phyloP scores from a whole-genome alignment of 2,329 filamentous ascomycete species.

The Venturiaceae sp. region DNA sequence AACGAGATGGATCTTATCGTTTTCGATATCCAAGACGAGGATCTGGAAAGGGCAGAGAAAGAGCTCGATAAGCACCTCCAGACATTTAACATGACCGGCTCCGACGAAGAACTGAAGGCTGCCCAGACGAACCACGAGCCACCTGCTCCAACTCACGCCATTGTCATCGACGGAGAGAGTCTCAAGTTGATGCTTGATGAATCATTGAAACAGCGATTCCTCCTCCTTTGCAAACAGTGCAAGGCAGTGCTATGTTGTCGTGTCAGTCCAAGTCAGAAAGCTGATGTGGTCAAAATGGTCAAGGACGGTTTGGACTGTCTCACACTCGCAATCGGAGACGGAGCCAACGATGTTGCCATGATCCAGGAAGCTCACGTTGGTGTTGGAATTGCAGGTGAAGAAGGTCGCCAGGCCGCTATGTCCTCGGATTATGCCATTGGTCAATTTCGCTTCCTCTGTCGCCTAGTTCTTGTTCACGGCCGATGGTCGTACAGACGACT shows the following conservation, averaged over 20 bases:
- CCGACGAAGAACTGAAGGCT: slow-evolving; percentile 70
- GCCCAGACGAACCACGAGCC: slow-evolving; percentile 79
- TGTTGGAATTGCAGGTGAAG: slow-evolving; percentile 87
- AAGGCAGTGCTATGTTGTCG: slow-evolving; percentile 93
- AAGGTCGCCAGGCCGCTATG: slow-evolving; percentile 90
- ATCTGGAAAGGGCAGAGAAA: slow-evolving; percentile 50
- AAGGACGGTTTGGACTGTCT: slow-evolving; percentile 93
- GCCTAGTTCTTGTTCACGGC: slow-evolving; percentile 81
- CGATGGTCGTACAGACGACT: slow-evolving; percentile 94
- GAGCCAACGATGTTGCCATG: slow-evolving; percentile 95
- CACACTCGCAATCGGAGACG: slow-evolving; percentile 87
- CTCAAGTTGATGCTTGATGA: slow-evolving; percentile 81
- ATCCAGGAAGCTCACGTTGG: slow-evolving; percentile 97
- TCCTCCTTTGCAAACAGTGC: slow-evolving; percentile 94
- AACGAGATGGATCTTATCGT: slow-evolving; percentile 97
- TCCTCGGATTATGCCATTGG: slow-evolving; percentile 93
- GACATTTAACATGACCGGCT: slow-evolving; percentile 70
- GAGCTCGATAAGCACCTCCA: slow-evolving; percentile 66
- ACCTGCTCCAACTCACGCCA: slow-evolving; percentile 76
- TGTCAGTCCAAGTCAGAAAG: slow-evolving; percentile 94
- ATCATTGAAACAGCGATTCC: slow-evolving; percentile 76
- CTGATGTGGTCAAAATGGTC: slow-evolving; percentile 92
- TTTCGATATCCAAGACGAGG: slow-evolving; percentile 74
- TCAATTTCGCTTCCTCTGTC: slow-evolving; percentile 81
- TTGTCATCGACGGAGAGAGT: slow-evolving; percentile 92